Evolutionary conservation across 768 basidiomycete genomes (phyloP).

Genomic region (Amanita pseudoporphyria): DNA sequence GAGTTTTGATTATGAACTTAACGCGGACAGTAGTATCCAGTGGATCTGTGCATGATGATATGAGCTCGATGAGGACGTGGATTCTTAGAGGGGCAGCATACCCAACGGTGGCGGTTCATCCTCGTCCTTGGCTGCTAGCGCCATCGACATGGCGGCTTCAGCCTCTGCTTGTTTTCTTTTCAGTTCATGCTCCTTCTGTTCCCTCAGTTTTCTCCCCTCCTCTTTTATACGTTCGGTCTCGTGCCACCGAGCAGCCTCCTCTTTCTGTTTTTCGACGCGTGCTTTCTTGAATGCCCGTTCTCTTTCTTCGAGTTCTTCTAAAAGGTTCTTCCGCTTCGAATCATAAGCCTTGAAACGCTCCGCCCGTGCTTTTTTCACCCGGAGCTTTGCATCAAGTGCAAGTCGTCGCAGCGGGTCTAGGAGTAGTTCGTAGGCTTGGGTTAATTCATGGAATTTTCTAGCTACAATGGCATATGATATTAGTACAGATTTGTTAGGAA

Average conservation of each 20-base stretch:
- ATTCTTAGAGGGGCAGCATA: constrained; percentile 17
- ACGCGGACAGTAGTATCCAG: constrained; percentile 71
- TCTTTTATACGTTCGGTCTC: constrained; percentile 71
- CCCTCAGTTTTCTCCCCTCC: constrained; percentile 56
- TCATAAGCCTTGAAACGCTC: constrained; percentile 65
- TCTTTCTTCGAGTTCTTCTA: constrained; percentile 71
- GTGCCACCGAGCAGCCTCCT: constrained; percentile 41
- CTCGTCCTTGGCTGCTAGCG: constrained; percentile 26
- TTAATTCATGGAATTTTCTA: constrained; percentile 78
- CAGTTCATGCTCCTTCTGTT: constrained; percentile 52
- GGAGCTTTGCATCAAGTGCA: constrained; percentile 73
- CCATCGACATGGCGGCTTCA: constrained; percentile 14
- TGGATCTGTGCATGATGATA: constrained; percentile 29
- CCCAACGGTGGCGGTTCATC: constrained; percentile 52
- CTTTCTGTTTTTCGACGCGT: constrained; percentile 48
- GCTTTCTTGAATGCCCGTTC: constrained; percentile 73
- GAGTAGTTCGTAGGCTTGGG: constrained; percentile 69
- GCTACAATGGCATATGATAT: constrained; percentile 24
- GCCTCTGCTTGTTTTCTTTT: constrained; percentile 35
- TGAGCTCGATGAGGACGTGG: background rate
- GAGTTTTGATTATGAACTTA: constrained; percentile 52
- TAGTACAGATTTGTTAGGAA: background rate
- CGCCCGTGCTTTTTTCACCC: constrained; percentile 55
- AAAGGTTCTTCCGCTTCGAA: constrained; percentile 60
- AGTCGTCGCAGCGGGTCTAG: constrained; percentile 73